Evolutionary conservation across 805 yeast species (phyloP), one percentile per base, ranked within the genome.

Genomic region (Yamadazyma takamatsuzukensis): DNA sequence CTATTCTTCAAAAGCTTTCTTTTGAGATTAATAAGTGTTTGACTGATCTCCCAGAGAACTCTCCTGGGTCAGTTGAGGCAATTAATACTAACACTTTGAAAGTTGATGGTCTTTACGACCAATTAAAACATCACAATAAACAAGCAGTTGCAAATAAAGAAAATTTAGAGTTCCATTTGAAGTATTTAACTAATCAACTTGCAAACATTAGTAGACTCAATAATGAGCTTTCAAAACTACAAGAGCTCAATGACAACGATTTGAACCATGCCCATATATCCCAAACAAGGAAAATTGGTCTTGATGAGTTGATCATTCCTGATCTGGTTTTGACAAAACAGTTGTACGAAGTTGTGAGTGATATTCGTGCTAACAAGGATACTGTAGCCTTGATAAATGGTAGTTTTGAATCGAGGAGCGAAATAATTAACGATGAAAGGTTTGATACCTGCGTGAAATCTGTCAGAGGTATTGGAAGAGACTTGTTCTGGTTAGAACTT

Each of bases 321-420:
- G 72, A 66, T 34, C 64, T 58, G 54, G 55, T 56, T 5, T 40
- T 63, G 22, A 64, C 71, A 34, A 69, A 73, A 36, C 95, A 85
- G 51, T 52, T 82, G 10, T 80, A 83, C 49, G 72, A 72, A 14
- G 59, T 81, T 1, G 74, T 76, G 0, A 72, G 88, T 13, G 80
- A 76, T 24, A 84, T 83, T 32, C 68, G 71, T 39, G 84, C 95
- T 1, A 70, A 80, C n/a, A 72, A 73, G 18, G 96, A 89, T 49
- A 66, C 89, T 0, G 48, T 74, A 9, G 67, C 72, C 36, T 67
- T 77, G 8, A 61, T 88, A 7, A 72, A 75, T 4, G 74, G 78
- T 14, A 70, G 76, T 4, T 74, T 63, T 32, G 48, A 48, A 2
- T 40, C 51, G 3, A 54, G 57, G 34, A 43, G 47, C 1, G 70